Base-by-base conservation (phyloP, 495 filamentous ascomycete species). In the Cercophora newfieldiana region DNA sequence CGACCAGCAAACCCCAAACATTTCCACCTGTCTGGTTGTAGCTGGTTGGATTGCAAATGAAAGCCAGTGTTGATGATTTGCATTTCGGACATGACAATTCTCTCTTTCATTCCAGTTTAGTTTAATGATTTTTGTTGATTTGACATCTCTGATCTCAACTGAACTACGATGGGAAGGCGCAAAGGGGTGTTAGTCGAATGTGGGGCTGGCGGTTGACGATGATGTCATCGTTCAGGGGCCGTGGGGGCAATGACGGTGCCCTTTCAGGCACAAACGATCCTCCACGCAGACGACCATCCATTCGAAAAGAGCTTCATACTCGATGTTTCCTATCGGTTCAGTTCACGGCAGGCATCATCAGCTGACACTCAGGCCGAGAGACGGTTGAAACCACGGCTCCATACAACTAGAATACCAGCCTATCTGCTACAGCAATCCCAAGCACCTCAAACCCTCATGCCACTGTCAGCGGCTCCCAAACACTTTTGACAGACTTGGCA, bases 401-500 rank as follows among this genome's bases (percentile, higher is more conserved):
- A 2, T 44, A 14, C 4, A 2, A 44, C 18, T 2, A 16, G 18
- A 44, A 44, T 44, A 44, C 18, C 28, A 21, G 18, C 30, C 57
- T 19, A 47, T 19, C 57, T 31, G 33, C 18, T 16, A 28, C 8
- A 24, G 24, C 33, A 16, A n/a, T 1, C 14, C 14, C 24, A 48
- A 25, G 2, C 37, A 21, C 26, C 24, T 49, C 18, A 50, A n/a
- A n/a, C 47, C 18, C 21, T 29, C 33, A 37, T 12, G 26, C 47
- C 47, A 50, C 31, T 7, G 14, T 26, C 0, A 47, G 26, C n/a
- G 61, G 61, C 16, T 54, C 61, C 78, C 76, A 81, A 0, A 71
- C 70, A 0, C 59, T 64, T 71, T 73, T 77, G 21, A 72, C 69
- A 25, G 70, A 69, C 71, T 77, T 62, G 6, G 76, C 77, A 64